A percentile compares a stretch with the other conserved stretches of the same genome.
These are phyloP conservation scores for Boletus vermiculosoides DNA, from an alignment of 768 basidiomycete species.

Conservation along the genomic window DNA sequence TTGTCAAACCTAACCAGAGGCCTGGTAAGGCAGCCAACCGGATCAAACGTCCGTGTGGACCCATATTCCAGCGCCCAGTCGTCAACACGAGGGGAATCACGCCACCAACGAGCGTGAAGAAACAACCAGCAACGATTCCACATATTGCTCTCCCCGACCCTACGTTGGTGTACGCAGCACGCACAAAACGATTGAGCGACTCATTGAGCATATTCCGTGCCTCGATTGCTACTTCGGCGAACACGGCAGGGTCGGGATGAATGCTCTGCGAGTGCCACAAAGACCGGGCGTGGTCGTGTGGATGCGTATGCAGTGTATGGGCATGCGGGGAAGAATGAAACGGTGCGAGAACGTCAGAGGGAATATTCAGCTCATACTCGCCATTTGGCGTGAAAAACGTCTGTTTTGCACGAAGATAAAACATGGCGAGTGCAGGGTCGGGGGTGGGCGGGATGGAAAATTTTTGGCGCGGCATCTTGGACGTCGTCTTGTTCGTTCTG, in stretches of 20 bases:
- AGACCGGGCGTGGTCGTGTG: slow-evolving; percentile 9
- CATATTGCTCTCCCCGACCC: slow-evolving; percentile 69
- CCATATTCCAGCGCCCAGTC: slow-evolving; percentile 34
- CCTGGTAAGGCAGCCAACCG: slow-evolving; percentile 63
- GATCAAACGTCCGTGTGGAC: slow-evolving; percentile 46
- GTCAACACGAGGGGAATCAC: slow-evolving; percentile 54
- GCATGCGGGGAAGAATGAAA: slow-evolving; percentile 46
- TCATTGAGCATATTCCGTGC: slow-evolving; percentile 58
- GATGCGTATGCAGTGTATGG: slow-evolving; percentile 13
- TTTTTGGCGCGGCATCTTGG: slow-evolving; percentile 35
- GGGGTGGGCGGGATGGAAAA: slow-evolving; percentile 36
- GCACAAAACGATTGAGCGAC: slow-evolving; percentile 64
- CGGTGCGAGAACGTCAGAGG: slow-evolving; percentile 62
- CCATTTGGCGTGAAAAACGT: slow-evolving; percentile 77
- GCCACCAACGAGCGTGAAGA: slow-evolving; percentile 47
- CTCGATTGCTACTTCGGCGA: slow-evolving; percentile 58
- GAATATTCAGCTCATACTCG: slow-evolving; percentile 68
- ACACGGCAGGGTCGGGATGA: slow-evolving; percentile 66
- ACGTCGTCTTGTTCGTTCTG: slow-evolving; percentile 43
- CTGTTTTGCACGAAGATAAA: slow-evolving; percentile 76
- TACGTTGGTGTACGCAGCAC: slow-evolving; percentile 65
- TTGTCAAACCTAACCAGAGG: slow-evolving; percentile 65
- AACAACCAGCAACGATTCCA: slow-evolving; percentile 62
- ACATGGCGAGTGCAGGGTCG: slow-evolving; percentile 61
- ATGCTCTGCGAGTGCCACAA: slow-evolving; percentile 32